phyloP scores from a whole-genome alignment of 345 rosid species.

The Zanthoxylum bungeanum region DNA sequence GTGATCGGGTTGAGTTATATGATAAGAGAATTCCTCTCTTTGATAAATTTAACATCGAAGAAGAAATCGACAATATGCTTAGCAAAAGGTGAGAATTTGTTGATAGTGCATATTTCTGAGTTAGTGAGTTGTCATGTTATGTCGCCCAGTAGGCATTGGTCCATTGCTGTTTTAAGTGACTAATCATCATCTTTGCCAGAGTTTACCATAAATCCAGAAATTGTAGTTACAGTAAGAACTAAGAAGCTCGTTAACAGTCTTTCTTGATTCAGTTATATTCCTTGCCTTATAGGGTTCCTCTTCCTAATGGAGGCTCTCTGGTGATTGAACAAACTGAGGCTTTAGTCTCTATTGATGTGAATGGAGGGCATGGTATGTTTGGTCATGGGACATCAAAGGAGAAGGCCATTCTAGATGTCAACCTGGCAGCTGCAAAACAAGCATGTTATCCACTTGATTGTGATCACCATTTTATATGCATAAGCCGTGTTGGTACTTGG shows the following conservation, averaged over 20 bases:
- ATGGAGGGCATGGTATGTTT: constrained; percentile 96
- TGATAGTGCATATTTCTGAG: constrained; percentile 3
- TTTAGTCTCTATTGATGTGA: constrained; percentile 93
- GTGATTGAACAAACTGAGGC: constrained; percentile 99
- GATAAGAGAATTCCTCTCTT: constrained; percentile 76
- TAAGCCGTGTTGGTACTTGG: neutral
- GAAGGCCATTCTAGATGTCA: constrained; percentile 89
- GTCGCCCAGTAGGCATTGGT: neutral
- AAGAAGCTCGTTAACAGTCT: neutral
- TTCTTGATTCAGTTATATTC: constrained; percentile 9
- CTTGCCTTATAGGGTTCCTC: constrained; percentile 65
- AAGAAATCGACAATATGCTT: constrained; percentile 78
- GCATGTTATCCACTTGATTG: constrained; percentile 38
- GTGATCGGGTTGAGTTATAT: constrained; percentile 78
- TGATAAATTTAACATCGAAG: constrained; percentile 82
- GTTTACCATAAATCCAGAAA: neutral
- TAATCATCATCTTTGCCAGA: neutral
- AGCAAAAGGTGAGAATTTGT: constrained; percentile 70
- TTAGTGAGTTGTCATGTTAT: neutral
- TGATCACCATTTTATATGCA: constrained; percentile 5
- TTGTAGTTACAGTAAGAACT: neutral
- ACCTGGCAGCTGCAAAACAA: constrained; percentile 90
- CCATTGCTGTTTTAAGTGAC: neutral
- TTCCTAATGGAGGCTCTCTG: constrained; percentile 86
- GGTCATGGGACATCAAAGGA: constrained; percentile 88